A percentile compares a stretch with the other conserved stretches of the same genome.
phyloP scores from a whole-genome alignment of 2,329 filamentous ascomycete genomes.

The Emmonsia crescens region DNA sequence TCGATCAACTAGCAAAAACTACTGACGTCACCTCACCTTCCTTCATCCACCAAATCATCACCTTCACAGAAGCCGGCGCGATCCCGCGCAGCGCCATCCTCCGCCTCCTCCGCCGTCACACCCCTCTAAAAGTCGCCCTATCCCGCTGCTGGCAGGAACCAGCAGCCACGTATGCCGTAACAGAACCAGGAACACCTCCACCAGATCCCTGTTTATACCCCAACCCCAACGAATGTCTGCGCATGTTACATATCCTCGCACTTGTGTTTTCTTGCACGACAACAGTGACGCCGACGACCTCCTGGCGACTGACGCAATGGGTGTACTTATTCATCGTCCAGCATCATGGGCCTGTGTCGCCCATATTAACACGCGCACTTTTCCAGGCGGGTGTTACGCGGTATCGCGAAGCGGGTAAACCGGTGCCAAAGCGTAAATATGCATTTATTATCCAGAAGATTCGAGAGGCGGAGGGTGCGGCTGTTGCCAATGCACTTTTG shows the following conservation, averaged over 20 bases:
- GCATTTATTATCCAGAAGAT: constrained; percentile 38
- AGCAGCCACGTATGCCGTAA: neutral
- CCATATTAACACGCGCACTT: constrained; percentile 38
- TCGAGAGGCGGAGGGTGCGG: constrained; percentile 31
- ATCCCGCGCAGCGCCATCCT: constrained; percentile 18
- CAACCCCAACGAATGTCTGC: constrained; percentile 27
- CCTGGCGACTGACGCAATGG: constrained; percentile 38
- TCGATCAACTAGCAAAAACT: constrained; percentile 22
- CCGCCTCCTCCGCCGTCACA: constrained; percentile 27
- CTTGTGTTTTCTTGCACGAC: constrained; percentile 31
- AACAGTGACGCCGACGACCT: constrained; percentile 27
- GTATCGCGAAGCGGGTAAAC: constrained; percentile 27
- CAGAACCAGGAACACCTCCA: constrained; percentile 14
- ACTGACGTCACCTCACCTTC: constrained; percentile 25
- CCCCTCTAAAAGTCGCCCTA: constrained; percentile 28
- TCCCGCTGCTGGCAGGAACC: constrained; percentile 9
- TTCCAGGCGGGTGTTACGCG: constrained; percentile 40
- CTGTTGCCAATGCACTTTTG: constrained; percentile 26
- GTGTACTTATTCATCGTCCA: constrained; percentile 37
- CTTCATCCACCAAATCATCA: constrained; percentile 23
- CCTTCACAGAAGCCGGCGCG: constrained; percentile 21
- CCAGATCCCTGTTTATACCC: constrained; percentile 14
- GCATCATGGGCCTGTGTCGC: constrained; percentile 33
- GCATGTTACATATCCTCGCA: constrained; percentile 38
- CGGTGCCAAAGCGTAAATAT: constrained; percentile 27